These are phyloP conservation scores for Solanum rostratum DNA, from an alignment of 257 asterid species.

Conservation along the genomic window DNA sequence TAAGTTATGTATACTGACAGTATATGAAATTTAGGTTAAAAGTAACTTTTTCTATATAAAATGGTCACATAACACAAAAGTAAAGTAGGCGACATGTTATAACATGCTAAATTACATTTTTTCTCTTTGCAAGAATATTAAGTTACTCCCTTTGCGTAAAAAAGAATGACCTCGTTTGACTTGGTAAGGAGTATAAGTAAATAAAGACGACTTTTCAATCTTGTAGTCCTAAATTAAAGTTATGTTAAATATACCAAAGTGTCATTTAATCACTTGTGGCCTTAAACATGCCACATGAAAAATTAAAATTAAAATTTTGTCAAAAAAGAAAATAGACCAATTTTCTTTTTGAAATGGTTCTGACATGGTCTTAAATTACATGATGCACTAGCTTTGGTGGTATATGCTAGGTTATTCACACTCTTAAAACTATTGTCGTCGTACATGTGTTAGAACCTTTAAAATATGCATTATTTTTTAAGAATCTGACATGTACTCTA, in stretches of 20 bases:
- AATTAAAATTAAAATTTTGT: too few species aligned
- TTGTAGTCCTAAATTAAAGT: too few species aligned
- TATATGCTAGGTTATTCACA: background rate
- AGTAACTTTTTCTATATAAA: background rate
- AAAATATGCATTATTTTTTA: background rate
- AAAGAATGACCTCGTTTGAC: too few species aligned
- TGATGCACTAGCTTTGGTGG: background rate
- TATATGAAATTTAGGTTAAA: background rate
- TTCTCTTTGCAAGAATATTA: background rate
- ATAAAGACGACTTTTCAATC: too few species aligned
- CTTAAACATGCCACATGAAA: too few species aligned
- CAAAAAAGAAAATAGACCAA: too few species aligned
- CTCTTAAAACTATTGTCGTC: background rate
- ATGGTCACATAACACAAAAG: background rate
- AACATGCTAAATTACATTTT: background rate
- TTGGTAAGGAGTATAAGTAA: too few species aligned
- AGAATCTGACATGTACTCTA: fast-evolving
- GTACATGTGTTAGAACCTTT: fast-evolving
- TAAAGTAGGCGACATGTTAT: background rate
- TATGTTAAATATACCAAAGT: too few species aligned
- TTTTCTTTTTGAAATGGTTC: too few species aligned
- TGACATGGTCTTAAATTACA: background rate
- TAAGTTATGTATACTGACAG: background rate
- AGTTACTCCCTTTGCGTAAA: background rate
- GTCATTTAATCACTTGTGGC: too few species aligned